Evolutionary conservation across 371 early-diverging fungal species (phyloP), one percentile per base, ranked within the genome.

Genomic region (Mucor circinelloides): DNA sequence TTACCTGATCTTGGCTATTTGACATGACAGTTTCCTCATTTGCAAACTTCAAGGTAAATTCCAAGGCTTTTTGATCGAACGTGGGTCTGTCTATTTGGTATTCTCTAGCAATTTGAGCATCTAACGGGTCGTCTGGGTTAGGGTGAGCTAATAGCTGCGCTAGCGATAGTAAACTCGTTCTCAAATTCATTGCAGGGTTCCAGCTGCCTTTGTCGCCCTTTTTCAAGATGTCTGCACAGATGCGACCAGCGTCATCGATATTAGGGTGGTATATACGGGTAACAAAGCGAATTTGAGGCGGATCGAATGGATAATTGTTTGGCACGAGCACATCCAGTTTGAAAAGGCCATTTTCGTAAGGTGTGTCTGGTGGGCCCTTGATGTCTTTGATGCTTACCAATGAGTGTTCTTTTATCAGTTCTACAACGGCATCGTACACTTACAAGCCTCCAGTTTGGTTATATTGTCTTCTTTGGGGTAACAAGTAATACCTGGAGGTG

Each of bases 231-330:
- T 85, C 84, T 5, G 84, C 78, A 67, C 87, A 87, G 3, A 87
- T 87, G 1, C 85, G 71, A 25, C 86, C 85, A 7, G 63, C 62
- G 19, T 82, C 83, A 61, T 85, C 85, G 12, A 85, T 79, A 44
- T 85, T 87, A 6, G 87, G 86, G 99, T 86, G 86, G 60, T 86
- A 86, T 12, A 86, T 80, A 3, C 65, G 70, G 2, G 87, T 87
- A 6, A 74, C 68, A 63, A 86, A 87, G 27, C 77, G 77, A 32
- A 85, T 81, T 44, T 76, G 76, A 3, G 87, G 87, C 27, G 86
- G 86, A 12, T 76, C 78, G 48, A 85, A 79, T 6, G 86, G 86
- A 46, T 85, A 86, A 9, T 71, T 63, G 32, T 71, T 61, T 19
- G 82, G 83, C 28, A 86, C 71, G 32, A 71, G 67, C 8, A 86